A percentile compares a stretch with the other conserved stretches of the same genome.
phyloP scores from a whole-genome alignment of 495 filamentous ascomycete species.

The Achaetomiella virescens region DNA sequence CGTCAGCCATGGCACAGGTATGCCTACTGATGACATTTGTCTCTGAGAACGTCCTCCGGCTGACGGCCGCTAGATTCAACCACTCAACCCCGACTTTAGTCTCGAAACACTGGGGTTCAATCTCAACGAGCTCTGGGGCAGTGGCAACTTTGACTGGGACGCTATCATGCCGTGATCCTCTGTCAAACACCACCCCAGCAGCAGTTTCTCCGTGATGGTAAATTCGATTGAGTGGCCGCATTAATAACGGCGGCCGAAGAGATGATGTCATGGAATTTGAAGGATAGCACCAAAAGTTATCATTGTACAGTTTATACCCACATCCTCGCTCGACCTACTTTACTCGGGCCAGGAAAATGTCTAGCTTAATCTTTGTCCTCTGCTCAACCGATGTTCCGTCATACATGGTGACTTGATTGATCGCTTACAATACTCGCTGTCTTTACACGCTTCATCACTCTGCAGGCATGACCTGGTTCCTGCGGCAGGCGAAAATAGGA shows the following conservation, averaged over 20 bases:
- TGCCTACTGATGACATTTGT: background rate
- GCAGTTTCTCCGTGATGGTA: background rate
- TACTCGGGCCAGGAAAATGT: too few species aligned
- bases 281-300: background rate
- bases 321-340: background rate
- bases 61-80: constrained; percentile 3
- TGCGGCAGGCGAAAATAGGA: too few species aligned
- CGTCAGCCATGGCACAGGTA: constrained; percentile 18
- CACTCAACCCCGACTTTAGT: constrained; percentile 23
- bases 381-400: too few species aligned
- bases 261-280: background rate
- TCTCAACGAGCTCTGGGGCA: constrained; percentile 34
- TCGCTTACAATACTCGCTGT: too few species aligned
- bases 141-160: constrained; percentile 20
- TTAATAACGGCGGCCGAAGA: background rate
- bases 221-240: background rate
- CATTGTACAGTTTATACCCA: background rate
- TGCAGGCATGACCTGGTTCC: too few species aligned
- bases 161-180: constrained; percentile 11
- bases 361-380: too few species aligned
- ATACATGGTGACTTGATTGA: too few species aligned
- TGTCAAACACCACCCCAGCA: too few species aligned
- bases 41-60: background rate
- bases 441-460: too few species aligned
- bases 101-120: constrained; percentile 27